Base-by-base conservation (phyloP, 345 rosid species). In the Gossypium herbaceum region DNA sequence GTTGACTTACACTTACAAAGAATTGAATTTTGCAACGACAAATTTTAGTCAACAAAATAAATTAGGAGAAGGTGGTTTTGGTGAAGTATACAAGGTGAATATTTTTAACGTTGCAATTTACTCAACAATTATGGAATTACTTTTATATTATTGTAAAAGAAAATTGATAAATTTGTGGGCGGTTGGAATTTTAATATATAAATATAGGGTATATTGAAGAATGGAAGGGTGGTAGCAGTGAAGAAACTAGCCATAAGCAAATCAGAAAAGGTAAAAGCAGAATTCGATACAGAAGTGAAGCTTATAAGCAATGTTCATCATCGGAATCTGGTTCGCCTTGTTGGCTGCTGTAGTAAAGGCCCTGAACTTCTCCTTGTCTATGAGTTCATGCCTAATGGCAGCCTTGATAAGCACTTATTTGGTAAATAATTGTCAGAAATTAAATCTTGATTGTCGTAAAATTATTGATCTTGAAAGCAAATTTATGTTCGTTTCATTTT, bases 301-400 rank as follows among this genome's bases (percentile, higher is more conserved):
- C 84, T 86, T 22, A 84, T 86, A 12, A 82, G 89, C 22, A 86
- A 86, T 71, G 87, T 84, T 70, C 85, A 86, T 84, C 87, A 84
- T 29, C 80, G 85, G 25, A 84, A 86, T 45, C 89, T 86, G n/a
- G 77, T 84, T 12, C 84, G 86, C 29, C 78, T 81, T 16, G 81
- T 85, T 0, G 86, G 88, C 5, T 85, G 86, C 65, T 83, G 88
- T 27, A 79, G 51, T 72, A 77, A 68, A 52, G 86, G 85, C 75
- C 76, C 82, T 1, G 88, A 85, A 34, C 75, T 83, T 41, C 85
- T 85, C 44, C 88, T 85, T 20, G 88, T 81, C 39, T 85, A 85
- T 12, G 83, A 85, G 58, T 85, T 65, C 72, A 83, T 86, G 85
- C 80, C 78, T 2, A 84, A 84, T n/a, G 81, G 81, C 78, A 86